Conservation (phyloP, 1,284 basidiomycete genomes). For the Farysia itapuensis region DNA sequence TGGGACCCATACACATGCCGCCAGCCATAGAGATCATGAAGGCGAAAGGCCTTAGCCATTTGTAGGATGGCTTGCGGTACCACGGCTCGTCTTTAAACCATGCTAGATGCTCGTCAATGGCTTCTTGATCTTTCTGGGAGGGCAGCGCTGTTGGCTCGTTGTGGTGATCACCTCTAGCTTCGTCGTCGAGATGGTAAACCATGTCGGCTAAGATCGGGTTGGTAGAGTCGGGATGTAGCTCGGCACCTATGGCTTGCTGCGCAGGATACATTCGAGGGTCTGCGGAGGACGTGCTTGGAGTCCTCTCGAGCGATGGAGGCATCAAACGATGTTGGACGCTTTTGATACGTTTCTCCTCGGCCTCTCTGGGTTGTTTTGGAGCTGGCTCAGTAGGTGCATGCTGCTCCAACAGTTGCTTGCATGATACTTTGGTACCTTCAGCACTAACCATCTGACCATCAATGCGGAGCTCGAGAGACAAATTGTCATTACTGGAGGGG, state of each 20-base stretch:
- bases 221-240: slow-evolving; percentile 38
- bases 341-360: slow-evolving; percentile 8
- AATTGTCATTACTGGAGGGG: slow-evolving; percentile 6
- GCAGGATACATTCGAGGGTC: slow-evolving; percentile 14
- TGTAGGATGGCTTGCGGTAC: slow-evolving; percentile 44
- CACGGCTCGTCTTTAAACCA: slow-evolving; percentile 46
- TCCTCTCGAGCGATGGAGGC: slow-evolving; percentile 16
- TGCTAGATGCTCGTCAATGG: slow-evolving; percentile 33
- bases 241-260: slow-evolving; percentile 16
- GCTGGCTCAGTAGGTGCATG: slow-evolving; percentile 8
- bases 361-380: slow-evolving; percentile 12
- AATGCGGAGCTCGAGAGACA: slow-evolving; percentile 18
- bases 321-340: slow-evolving; percentile 2
- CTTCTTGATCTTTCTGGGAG: background rate
- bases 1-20: slow-evolving; percentile 51
- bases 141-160: background rate
- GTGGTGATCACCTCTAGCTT: slow-evolving; percentile 8
- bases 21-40: slow-evolving; percentile 43
- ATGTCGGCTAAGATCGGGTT: slow-evolving; percentile 38
- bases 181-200: slow-evolving; percentile 39
- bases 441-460: slow-evolving; percentile 9
- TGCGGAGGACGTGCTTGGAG: slow-evolving; percentile 9
- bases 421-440: slow-evolving; percentile 8
- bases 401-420: slow-evolving; percentile 6
- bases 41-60: slow-evolving; percentile 48